phyloP scores from a whole-genome alignment of 768 basidiomycete species.

The Rhodotorula kratochvilovae region DNA sequence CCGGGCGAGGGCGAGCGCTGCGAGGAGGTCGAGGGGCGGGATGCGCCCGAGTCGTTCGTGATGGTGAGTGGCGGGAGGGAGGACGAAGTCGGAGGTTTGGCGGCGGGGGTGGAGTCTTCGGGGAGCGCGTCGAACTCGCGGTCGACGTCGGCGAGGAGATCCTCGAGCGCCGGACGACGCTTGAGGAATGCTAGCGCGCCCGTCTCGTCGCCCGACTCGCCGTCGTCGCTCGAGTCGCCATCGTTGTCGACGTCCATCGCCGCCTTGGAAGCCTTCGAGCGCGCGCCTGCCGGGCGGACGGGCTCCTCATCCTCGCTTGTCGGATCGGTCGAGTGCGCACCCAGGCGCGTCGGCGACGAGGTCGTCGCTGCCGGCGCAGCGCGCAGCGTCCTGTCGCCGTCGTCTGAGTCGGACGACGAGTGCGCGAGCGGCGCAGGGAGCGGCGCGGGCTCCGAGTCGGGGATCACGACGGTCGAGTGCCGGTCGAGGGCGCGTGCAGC shows the following conservation, averaged over 20 bases:
- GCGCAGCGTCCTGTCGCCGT: background rate
- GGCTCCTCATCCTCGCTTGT: constrained; percentile 24
- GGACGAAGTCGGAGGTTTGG: background rate
- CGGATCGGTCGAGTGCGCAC: constrained; percentile 33
- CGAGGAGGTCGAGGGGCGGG: background rate
- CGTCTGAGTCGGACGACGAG: background rate
- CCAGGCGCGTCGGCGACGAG: constrained; percentile 9
- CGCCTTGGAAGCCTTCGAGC: background rate
- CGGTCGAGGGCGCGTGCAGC: background rate
- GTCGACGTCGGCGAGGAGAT: constrained; percentile 15
- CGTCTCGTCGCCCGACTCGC: background rate
- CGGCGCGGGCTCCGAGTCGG: constrained; percentile 1
- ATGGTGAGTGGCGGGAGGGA: constrained; percentile 16
- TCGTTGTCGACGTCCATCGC: background rate
- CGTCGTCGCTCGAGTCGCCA: background rate
- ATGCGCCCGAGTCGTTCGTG: constrained; percentile 1
- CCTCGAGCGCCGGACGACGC: background rate
- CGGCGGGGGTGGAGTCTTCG: background rate
- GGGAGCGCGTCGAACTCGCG: constrained; percentile 2
- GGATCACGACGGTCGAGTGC: constrained; percentile 12
- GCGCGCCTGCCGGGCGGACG: background rate
- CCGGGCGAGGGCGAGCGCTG: background rate
- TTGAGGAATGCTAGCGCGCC: background rate
- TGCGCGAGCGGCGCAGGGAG: background rate
- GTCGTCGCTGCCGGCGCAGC: background rate